These are phyloP conservation scores for Rhodamnia rubescens DNA, from an alignment of 345 rosid species.

Conservation along the genomic window DNA sequence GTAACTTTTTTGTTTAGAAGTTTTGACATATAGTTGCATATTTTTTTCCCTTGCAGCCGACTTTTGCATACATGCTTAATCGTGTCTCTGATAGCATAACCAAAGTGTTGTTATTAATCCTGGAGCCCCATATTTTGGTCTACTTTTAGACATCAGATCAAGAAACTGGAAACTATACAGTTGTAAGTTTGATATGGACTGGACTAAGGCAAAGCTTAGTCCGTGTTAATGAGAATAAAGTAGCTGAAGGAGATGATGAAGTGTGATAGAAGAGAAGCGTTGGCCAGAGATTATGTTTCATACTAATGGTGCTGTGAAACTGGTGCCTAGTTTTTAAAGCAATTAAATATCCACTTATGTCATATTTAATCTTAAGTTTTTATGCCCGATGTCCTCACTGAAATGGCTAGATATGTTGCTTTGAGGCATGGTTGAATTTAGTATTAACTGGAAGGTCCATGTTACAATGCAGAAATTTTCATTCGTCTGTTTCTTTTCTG, in stretches of 20 bases:
- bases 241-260: neutral
- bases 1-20: neutral
- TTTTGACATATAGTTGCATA: neutral
- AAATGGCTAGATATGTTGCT: neutral
- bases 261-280: neutral
- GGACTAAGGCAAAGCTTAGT: neutral
- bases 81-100: neutral
- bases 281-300: neutral
- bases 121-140: neutral
- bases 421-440: neutral
- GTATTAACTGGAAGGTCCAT: neutral
- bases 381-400: neutral
- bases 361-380: neutral
- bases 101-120: neutral
- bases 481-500: conserved; percentile 9
- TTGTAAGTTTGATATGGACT: neutral
- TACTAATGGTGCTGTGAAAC: neutral
- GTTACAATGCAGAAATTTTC: neutral
- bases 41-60: neutral
- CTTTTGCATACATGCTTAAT: neutral
- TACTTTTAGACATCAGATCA: neutral
- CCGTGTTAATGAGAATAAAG: neutral
- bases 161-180: neutral
- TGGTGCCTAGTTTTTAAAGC: neutral
- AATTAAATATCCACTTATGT: neutral